Conservation (phyloP, 305 asterid genomes). For the Salvia sclarea region DNA sequence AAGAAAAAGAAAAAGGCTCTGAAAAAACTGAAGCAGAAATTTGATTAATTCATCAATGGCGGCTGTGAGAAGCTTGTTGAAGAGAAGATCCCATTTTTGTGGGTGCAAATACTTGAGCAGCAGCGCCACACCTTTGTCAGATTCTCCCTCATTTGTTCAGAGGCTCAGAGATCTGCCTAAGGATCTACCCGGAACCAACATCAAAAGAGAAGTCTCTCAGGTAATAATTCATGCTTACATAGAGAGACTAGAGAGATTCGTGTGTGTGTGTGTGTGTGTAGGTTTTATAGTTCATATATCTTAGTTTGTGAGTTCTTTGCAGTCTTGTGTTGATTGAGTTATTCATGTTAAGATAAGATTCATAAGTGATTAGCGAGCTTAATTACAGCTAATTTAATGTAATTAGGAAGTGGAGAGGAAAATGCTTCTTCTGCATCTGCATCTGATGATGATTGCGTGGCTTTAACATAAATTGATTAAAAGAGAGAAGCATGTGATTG, state of each 20-base stretch:
- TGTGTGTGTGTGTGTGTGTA: too few species aligned
- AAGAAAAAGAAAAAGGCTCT: background rate
- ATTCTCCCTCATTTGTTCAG: constrained; percentile 63
- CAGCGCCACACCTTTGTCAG: constrained; percentile 39
- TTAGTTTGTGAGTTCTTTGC: background rate
- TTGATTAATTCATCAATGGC: constrained; percentile 50
- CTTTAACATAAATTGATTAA: background rate
- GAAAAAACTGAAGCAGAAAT: constrained; percentile 1
- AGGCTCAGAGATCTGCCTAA: constrained; percentile 78
- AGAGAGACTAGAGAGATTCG: background rate
- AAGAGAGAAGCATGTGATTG: background rate
- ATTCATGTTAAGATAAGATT: background rate
- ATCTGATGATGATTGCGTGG: background rate
- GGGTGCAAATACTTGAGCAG: constrained; percentile 37
- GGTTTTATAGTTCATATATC: too few species aligned
- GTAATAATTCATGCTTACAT: constrained; percentile 38
- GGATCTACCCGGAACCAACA: constrained; percentile 73
- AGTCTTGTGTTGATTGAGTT: background rate
- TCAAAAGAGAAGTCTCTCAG: constrained; percentile 75
- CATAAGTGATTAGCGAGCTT: background rate
- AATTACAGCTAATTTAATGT: background rate
- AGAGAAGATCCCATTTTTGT: constrained; percentile 37
- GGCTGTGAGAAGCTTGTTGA: constrained; percentile 43
- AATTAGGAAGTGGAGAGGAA: background rate
- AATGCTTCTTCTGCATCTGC: background rate